Evolutionary conservation across 2,329 filamentous ascomycete genomes (phyloP).

Genomic region (Aphanoascus verrucosus): DNA sequence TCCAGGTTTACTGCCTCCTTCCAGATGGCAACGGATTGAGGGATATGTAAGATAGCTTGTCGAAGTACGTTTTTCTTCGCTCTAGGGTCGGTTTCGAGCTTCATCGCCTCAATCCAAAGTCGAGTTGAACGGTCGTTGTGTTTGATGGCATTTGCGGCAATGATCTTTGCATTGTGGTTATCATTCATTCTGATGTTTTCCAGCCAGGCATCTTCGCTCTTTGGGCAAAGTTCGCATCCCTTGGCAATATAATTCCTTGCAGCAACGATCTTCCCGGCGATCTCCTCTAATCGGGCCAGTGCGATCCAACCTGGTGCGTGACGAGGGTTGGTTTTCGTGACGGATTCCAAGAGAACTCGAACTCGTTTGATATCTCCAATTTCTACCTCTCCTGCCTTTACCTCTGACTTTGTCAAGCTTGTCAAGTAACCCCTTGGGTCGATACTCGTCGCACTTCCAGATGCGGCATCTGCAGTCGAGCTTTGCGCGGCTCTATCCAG

Average conservation of each 20-base stretch:
- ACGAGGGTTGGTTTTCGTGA: conserved; percentile 92
- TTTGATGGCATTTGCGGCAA: conserved; percentile 86
- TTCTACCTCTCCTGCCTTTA: conserved; percentile 67
- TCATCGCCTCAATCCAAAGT: conserved; percentile 93
- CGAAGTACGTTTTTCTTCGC: conserved; percentile 89
- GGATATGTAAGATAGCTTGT: conserved; percentile 82
- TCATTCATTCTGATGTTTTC: conserved; percentile 93
- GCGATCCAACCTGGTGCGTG: conserved; percentile 96
- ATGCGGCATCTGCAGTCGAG: conserved; percentile 55
- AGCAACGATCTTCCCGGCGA: conserved; percentile 82
- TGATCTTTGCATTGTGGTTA: conserved; percentile 85
- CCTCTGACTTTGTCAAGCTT: conserved; percentile 69
- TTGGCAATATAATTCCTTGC: conserved; percentile 79
- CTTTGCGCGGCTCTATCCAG: conserved; percentile 76
- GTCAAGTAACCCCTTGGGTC: conserved; percentile 95
- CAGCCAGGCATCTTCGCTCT: conserved; percentile 90
- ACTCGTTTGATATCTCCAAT: conserved; percentile 94
- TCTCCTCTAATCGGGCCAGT: conserved; percentile 79
- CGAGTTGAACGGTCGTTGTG: conserved; percentile 79
- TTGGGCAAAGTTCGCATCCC: conserved; percentile 82
- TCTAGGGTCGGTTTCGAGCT: conserved; percentile 67
- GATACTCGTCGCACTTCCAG: conserved; percentile 78
- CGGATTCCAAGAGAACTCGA: conserved; percentile 82
- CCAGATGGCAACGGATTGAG: conserved; percentile 93
- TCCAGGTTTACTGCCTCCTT: conserved; percentile 95